Percentiles rank a stretch among this genome's conserved stretches.
These are phyloP conservation scores for Schizonepeta tenuifolia DNA, from an alignment of 257 asterid genomes.

Conservation along the genomic window DNA sequence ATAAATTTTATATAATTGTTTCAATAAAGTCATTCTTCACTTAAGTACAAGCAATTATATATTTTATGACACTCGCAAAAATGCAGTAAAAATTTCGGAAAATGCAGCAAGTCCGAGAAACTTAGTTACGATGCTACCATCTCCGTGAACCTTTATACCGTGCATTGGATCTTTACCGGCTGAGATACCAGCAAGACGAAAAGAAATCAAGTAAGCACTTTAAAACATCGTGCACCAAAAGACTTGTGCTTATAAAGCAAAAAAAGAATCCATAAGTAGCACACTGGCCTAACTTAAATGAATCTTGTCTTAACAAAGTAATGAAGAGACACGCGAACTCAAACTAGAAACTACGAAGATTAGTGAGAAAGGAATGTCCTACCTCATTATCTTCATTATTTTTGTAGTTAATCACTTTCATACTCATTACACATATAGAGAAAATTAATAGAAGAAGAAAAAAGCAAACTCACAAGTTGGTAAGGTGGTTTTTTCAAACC, in stretches of 20 bases:
- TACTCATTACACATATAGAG: background rate
- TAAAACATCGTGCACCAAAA: slow-evolving; percentile 1
- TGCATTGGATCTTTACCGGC: background rate
- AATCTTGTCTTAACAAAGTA: background rate
- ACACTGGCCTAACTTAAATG: background rate
- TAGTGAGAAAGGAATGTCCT: background rate
- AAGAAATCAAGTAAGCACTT: background rate
- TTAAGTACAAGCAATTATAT: slow-evolving; percentile 4
- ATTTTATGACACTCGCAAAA: background rate
- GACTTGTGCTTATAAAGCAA: background rate
- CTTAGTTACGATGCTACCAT: background rate
- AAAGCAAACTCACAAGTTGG: slow-evolving; percentile 61
- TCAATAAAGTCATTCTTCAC: background rate
- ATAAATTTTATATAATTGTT: no score
- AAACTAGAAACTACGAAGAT: slow-evolving; percentile 7
- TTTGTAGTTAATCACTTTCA: background rate
- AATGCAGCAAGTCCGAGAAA: background rate
- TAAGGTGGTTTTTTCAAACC: slow-evolving; percentile 84
- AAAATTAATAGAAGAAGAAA: background rate
- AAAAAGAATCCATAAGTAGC: no score
- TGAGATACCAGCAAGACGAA: background rate
- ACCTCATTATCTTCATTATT: background rate
- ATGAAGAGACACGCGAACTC: background rate
- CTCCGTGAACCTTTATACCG: background rate
- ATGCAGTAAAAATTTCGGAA: slow-evolving; percentile 1